Conservation (phyloP, 176 grass and related monocot genomes). For the Pontederia crassipes region DNA sequence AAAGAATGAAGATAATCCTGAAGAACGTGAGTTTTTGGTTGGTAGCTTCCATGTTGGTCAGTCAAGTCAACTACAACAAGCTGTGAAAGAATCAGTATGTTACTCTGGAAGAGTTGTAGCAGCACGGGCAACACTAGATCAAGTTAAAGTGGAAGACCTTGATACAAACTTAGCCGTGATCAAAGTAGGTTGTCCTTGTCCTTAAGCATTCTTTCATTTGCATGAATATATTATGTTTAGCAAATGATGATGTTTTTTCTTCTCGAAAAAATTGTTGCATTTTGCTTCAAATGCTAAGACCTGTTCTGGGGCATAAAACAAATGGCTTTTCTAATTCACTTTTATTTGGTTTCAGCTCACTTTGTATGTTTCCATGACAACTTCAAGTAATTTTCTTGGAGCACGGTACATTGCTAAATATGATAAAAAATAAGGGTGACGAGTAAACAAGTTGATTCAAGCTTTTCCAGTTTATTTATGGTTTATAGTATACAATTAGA, state of each 20-base stretch:
- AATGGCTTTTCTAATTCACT: background rate
- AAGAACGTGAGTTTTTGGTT: conserved; percentile 29
- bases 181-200: conserved; percentile 30
- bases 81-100: conserved; percentile 54
- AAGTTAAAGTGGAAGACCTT: conserved; percentile 76
- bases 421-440: too few species aligned
- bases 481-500: too few species aligned
- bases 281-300: too few species aligned
- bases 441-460: too few species aligned
- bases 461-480: too few species aligned
- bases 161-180: conserved; percentile 80
- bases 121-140: conserved; percentile 58
- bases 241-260: too few species aligned
- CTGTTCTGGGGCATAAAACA: background rate
- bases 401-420: too few species aligned
- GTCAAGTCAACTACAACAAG: conserved; percentile 51
- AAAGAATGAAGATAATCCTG: conserved; percentile 27
- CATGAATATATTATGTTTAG: too few species aligned
- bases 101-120: conserved; percentile 62
- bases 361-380: background rate
- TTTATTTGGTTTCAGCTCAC: background rate
- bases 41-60: conserved; percentile 47
- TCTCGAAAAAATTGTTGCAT: too few species aligned
- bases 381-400: too few species aligned
- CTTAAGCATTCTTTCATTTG: background rate